phyloP scores from a whole-genome alignment of 257 asterid species.

The Solanum chilense region DNA sequence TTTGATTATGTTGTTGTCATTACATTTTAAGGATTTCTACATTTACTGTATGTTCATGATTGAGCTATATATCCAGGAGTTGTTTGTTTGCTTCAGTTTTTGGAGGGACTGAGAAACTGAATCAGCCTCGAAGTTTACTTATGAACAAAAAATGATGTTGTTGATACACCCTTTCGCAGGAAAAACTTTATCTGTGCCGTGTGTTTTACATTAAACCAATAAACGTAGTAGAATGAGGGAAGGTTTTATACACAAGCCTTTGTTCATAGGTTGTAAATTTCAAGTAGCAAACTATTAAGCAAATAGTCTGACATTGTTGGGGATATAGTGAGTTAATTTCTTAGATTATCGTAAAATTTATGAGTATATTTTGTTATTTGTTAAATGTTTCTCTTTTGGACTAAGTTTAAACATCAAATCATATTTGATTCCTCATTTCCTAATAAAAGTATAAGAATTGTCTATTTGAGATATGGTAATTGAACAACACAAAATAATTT shows the following conservation, averaged over 20 bases:
- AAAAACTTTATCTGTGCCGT: fast-evolving
- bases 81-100: background rate
- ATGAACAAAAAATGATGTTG: background rate
- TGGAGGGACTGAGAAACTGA: background rate
- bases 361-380: too few relatives aligned
- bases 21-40: background rate
- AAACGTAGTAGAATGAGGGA: fast-evolving
- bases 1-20: background rate
- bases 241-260: background rate
- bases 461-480: background rate
- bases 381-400: background rate
- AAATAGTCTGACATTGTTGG: background rate
- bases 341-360: too few relatives aligned
- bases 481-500: background rate
- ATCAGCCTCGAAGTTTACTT: background rate
- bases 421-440: background rate
- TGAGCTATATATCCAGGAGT: background rate
- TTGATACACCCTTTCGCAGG: background rate
- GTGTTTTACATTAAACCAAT: background rate
- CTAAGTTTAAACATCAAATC: background rate
- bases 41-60: too few relatives aligned
- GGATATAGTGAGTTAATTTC: background rate
- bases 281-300: too few relatives aligned
- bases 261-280: background rate
- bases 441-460: background rate